Conservation (phyloP, 1,284 basidiomycete species). For the Xanthoconium separans region DNA sequence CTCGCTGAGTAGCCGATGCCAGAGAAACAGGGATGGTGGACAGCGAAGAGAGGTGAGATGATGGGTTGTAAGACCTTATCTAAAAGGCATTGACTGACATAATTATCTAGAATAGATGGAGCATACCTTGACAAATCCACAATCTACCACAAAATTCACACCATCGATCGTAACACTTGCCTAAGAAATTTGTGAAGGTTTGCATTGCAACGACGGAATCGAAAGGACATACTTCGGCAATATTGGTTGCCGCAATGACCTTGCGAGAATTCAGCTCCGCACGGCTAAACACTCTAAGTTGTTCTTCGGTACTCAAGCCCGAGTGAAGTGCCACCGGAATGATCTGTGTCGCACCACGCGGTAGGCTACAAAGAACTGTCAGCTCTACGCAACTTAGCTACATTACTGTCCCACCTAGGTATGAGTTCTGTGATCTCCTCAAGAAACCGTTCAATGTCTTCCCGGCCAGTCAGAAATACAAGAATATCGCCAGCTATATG, state of each 20-base stretch:
- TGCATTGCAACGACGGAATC: background rate
- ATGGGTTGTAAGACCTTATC: constrained; percentile 85
- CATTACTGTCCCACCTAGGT: constrained; percentile 53
- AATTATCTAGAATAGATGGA: background rate
- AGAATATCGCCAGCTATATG: constrained; percentile 87
- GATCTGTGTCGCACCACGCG: constrained; percentile 58
- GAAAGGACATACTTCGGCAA: constrained; percentile 73
- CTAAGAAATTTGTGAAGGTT: constrained; percentile 35
- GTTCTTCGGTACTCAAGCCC: constrained; percentile 83
- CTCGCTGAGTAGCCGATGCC: constrained; percentile 85
- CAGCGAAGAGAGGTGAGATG: constrained; percentile 80
- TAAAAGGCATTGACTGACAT: constrained; percentile 29
- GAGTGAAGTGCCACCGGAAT: constrained; percentile 83
- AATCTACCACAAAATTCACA: constrained; percentile 93
- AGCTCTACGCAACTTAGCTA: constrained; percentile 5
- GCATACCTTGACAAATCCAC: constrained; percentile 89
- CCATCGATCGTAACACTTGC: constrained; percentile 97
- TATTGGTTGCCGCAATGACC: constrained; percentile 92
- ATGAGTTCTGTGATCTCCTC: constrained; percentile 80
- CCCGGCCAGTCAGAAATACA: constrained; percentile 93
- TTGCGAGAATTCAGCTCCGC: constrained; percentile 78
- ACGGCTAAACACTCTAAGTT: constrained; percentile 81
- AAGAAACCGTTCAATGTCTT: constrained; percentile 91
- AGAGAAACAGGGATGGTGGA: constrained; percentile 77
- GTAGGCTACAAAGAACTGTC: constrained; percentile 43